Percentiles rank a stretch among this genome's conserved stretches.
These are phyloP conservation scores for Dalbergia cochinchinensis DNA, from an alignment of 306 rosid genomes.

Conservation along the genomic window DNA sequence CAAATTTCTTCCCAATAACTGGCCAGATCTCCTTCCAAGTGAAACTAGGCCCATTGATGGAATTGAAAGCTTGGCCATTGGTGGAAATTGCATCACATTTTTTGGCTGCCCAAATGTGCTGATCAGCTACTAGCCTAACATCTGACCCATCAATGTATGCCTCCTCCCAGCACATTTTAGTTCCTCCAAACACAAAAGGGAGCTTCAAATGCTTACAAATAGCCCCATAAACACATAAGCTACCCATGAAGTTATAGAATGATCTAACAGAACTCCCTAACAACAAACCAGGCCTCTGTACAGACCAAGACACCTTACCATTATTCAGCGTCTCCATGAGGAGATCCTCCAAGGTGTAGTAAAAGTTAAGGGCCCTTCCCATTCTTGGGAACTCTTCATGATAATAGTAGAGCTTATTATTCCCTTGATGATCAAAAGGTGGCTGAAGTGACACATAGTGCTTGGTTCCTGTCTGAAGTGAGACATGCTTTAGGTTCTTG, in stretches of 20 bases:
- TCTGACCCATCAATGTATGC: slow-evolving; percentile 83
- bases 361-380: slow-evolving; percentile 60
- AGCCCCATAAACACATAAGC: slow-evolving; percentile 83
- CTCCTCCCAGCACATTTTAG: slow-evolving; percentile 85
- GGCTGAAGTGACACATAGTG: slow-evolving; percentile 73
- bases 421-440: slow-evolving; percentile 43
- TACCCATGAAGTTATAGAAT: slow-evolving; percentile 78
- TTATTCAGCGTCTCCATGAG: slow-evolving; percentile 70
- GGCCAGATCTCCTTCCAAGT: slow-evolving; percentile 93
- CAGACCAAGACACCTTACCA: slow-evolving; percentile 69
- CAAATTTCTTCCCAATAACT: slow-evolving; percentile 64
- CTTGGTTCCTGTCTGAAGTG: slow-evolving; percentile 93
- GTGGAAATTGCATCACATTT: slow-evolving; percentile 31
- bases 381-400: slow-evolving; percentile 72
- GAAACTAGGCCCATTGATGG: slow-evolving; percentile 72
- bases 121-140: slow-evolving; percentile 90
- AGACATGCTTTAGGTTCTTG: slow-evolving; percentile 69
- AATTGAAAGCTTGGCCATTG: slow-evolving; percentile 71
- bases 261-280: slow-evolving; percentile 76
- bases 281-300: slow-evolving; percentile 85
- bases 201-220: slow-evolving; percentile 69
- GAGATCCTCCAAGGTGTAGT: slow-evolving; percentile 81
- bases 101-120: slow-evolving; percentile 85
- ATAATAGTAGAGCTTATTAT: slow-evolving; percentile 40
- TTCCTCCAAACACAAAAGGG: slow-evolving; percentile 87